Conservation (phyloP, 202 grass and related monocot species). For the Setaria viridis region DNA sequence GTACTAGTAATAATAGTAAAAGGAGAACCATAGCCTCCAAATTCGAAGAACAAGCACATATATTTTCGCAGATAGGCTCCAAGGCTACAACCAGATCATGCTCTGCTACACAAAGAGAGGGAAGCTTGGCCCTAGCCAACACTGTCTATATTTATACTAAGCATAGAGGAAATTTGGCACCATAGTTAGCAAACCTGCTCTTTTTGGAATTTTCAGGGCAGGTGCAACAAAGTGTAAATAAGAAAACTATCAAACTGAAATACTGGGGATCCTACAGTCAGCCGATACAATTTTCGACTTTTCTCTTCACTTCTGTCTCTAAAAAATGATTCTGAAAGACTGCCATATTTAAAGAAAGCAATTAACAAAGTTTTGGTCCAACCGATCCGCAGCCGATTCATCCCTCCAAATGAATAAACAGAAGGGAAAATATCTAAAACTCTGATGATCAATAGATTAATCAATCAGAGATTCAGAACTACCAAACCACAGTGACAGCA, state of each 20-base stretch:
- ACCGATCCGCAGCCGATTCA: background rate
- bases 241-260: conserved; percentile 1
- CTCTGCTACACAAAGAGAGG: background rate
- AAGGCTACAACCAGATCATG: conserved; percentile 3
- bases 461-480: conserved; percentile 43
- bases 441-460: conserved; percentile 39
- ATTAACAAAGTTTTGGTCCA: conserved; percentile 9
- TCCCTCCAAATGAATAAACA: conserved; percentile 16
- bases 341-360: conserved; percentile 1
- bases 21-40: conserved; percentile 7
- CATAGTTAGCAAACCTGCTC: conserved; percentile 25
- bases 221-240: conserved; percentile 18
- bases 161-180: conserved; percentile 1
- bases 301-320: conserved; percentile 3
- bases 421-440: conserved; percentile 22
- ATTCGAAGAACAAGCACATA: background rate
- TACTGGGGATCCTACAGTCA: conserved; percentile 7
- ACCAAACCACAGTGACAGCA: conserved; percentile 46
- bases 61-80: conserved; percentile 12
- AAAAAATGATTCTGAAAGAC: conserved; percentile 10
- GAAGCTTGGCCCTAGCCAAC: background rate
- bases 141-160: background rate
- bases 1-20: background rate
- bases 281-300: conserved; percentile 7
- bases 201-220: conserved; percentile 10